phyloP scores from a whole-genome alignment of 306 rosid species.

The Crataegus laevigata region DNA sequence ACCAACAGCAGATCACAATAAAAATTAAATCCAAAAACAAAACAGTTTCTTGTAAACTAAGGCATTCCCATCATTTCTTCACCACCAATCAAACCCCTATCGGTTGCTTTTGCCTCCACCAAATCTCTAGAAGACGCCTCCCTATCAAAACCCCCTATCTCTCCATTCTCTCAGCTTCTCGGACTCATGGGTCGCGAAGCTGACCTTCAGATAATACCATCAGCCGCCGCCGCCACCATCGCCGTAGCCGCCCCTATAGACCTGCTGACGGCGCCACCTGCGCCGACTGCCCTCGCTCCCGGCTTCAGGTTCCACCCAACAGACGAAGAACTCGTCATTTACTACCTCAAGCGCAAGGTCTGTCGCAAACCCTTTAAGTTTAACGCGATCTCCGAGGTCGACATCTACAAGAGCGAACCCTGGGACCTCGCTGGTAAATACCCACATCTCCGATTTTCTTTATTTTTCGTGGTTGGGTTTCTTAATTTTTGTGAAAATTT shows the following conservation, averaged over 20 bases:
- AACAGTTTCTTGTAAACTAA: slow-evolving; percentile 92
- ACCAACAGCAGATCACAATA: background rate
- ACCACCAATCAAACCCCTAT: slow-evolving; percentile 72
- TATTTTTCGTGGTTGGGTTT: background rate
- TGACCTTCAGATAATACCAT: background rate
- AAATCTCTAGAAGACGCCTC: background rate
- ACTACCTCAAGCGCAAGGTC: slow-evolving; percentile 92
- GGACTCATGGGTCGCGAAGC: slow-evolving; percentile 55
- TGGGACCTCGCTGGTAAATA: slow-evolving; percentile 86
- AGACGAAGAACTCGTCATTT: slow-evolving; percentile 90
- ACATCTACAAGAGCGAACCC: slow-evolving; percentile 90
- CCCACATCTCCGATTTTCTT: background rate
- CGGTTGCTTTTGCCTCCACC: slow-evolving; percentile 15
- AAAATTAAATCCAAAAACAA: slow-evolving; percentile 1
- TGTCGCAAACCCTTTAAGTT: slow-evolving; percentile 69
- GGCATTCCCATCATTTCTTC: slow-evolving; percentile 94
- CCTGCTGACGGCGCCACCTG: slow-evolving; percentile 21
- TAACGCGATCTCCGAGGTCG: slow-evolving; percentile 91
- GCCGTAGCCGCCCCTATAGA: background rate
- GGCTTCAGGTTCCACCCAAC: slow-evolving; percentile 98
- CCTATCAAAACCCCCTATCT: background rate
- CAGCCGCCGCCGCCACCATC: slow-evolving; percentile 11
- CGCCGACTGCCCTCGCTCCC: slow-evolving; percentile 88
- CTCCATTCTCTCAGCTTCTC: background rate
- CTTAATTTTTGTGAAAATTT: background rate